These are phyloP conservation scores for Cordyceps fumosorosea DNA, from an alignment of 2,329 filamentous ascomycete species.

Conservation along the genomic window DNA sequence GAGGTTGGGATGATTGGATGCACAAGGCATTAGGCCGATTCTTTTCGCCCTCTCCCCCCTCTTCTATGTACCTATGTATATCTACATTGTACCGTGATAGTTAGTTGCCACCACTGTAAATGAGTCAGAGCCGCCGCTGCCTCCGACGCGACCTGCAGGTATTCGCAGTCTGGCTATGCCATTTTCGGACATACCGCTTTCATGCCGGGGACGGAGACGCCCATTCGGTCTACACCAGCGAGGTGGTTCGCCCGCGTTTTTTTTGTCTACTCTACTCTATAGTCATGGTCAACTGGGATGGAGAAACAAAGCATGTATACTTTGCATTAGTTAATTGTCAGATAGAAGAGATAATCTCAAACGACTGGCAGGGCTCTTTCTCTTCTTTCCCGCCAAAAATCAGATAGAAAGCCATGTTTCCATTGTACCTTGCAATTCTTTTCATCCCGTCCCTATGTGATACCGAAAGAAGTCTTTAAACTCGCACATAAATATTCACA, in stretches of 20 bases:
- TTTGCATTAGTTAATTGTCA: constrained; percentile 9
- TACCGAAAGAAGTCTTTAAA: not conserved
- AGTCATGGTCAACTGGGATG: not conserved
- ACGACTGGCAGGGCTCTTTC: not conserved
- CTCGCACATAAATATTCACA: not conserved
- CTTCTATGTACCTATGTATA: not conserved
- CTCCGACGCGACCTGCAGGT: not conserved
- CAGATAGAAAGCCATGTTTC: constrained; percentile 2
- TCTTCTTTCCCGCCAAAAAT: not conserved
- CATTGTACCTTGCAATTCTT: constrained; percentile 3
- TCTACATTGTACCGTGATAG: not conserved
- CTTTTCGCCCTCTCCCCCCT: too few species aligned
- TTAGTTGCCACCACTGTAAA: not conserved
- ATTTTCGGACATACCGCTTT: constrained; percentile 1
- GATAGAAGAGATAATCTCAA: not conserved
- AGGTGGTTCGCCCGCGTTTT: not conserved
- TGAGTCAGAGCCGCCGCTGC: constrained; percentile 4
- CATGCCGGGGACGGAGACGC: not conserved
- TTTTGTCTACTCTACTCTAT: not conserved
- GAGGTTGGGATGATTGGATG: not conserved
- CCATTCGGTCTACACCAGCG: too few species aligned
- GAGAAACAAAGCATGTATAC: not conserved
- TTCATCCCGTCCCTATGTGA: not conserved
- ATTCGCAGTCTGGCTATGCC: not conserved
- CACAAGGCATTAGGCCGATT: not conserved